These are phyloP conservation scores for Keithomyces neogunnii DNA, from an alignment of 2,329 filamentous ascomycete genomes.

Conservation along the genomic window DNA sequence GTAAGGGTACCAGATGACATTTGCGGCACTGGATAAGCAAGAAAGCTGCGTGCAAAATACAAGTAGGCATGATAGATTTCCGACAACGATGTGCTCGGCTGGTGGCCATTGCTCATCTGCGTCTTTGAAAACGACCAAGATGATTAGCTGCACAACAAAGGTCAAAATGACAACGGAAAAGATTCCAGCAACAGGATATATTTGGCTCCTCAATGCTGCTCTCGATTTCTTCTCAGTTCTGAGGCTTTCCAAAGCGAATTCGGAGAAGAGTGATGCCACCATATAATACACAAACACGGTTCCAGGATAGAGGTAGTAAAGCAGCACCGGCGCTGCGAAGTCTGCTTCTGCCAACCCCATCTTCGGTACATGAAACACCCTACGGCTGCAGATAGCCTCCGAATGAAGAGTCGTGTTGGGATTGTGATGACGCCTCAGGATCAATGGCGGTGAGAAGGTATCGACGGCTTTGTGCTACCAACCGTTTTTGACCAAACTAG, in stretches of 20 bases:
- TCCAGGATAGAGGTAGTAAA: constrained; percentile 53
- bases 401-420: not conserved
- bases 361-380: not conserved
- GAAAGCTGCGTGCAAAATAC: constrained; percentile 55
- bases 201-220: constrained; percentile 12
- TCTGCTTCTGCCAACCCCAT: constrained; percentile 5
- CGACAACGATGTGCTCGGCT: constrained; percentile 43
- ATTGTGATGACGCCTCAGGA: not conserved
- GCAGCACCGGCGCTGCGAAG: constrained; percentile 26
- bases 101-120: constrained; percentile 29
- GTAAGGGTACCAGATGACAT: constrained; percentile 53
- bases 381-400: not conserved
- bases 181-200: constrained; percentile 27
- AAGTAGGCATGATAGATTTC: constrained; percentile 52
- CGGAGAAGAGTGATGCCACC: constrained; percentile 38
- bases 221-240: constrained; percentile 14
- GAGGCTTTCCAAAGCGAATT: constrained; percentile 43
- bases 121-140: constrained; percentile 28
- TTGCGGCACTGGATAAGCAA: constrained; percentile 40
- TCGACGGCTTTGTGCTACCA: no score
- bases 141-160: constrained; percentile 38
- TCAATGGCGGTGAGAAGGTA: not conserved
- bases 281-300: constrained; percentile 50
- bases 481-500: no score
- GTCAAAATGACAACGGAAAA: constrained; percentile 34